Evolutionary conservation across 129 eudicot species (phyloP), one percentile per base, ranked within the genome.

Genomic region (Helianthus tuberosus): DNA sequence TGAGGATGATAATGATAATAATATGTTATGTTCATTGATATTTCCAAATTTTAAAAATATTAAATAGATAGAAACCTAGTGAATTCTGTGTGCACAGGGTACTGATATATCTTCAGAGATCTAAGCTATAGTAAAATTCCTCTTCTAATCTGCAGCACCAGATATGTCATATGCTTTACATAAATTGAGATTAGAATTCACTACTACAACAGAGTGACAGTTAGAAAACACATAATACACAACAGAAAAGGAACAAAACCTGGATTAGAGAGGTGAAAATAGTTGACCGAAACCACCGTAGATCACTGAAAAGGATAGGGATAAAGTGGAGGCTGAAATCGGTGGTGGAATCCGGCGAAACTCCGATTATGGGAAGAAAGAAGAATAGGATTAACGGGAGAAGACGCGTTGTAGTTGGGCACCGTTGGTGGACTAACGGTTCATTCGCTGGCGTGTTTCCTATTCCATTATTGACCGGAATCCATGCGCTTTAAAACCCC

Each of bases 301-400:
- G 65, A 65, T 52, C 15, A 50, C 14, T 8, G 71, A 38, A 62
- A 15, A 11, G 38, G 70, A 15, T 16, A 29, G 4, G 38, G 71
- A 61, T 73, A 46, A 10, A 49, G 17, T 36, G 54, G 64, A 39
- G 58, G 20, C 32, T 23, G 79, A 53, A 53, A 65, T 47, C 20
- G 66, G 53, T 54, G 57, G 48, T 55, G 68, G 60, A 57, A 15
- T 67, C 80, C 51, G 80, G 74, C 66, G 80, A 46, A 53, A 44
- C 36, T 67, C 70, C 25, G 60, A 12, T 47, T 44, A 27, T 15
- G 48, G 41, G 32, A 27, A 27, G 32, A 27, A 27, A 27, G 32
- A 27, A 2, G 32, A 27, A 27, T 27, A 27, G 32, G 32, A 27
- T 27, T 27, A 27, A 27, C 32, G 32, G 29, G 13, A 53, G 66